phyloP scores from a whole-genome alignment of 352 stramenopile genomes.

The Phytophthora pini region DNA sequence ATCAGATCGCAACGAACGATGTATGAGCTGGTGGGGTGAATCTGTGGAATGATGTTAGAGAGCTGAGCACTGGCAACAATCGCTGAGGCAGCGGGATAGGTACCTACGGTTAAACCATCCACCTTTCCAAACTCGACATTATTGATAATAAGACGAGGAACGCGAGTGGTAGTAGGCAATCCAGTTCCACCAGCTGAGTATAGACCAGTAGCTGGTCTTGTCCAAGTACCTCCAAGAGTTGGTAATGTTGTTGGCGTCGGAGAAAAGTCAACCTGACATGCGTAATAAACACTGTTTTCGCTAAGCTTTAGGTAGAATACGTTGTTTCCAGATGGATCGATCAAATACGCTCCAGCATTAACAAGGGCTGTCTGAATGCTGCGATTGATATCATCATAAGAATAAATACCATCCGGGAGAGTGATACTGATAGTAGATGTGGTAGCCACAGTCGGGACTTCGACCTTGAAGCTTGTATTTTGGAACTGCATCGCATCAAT shows the following conservation, averaged over 20 bases:
- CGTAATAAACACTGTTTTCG: slow-evolving; percentile 18
- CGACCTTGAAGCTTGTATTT: slow-evolving; percentile 9
- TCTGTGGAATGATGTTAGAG: slow-evolving; percentile 21
- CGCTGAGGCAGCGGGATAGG: slow-evolving; percentile 13
- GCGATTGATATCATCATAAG: slow-evolving; percentile 6
- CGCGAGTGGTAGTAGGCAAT: slow-evolving; percentile 9
- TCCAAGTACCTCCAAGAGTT: not conserved
- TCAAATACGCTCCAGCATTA: slow-evolving; percentile 12
- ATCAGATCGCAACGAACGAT: slow-evolving; percentile 26
- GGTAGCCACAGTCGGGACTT: slow-evolving; percentile 11
- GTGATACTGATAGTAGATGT: slow-evolving; percentile 7
- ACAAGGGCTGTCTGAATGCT: slow-evolving; percentile 16
- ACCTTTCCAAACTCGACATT: slow-evolving; percentile 21
- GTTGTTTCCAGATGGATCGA: slow-evolving; percentile 3
- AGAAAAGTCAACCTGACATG: slow-evolving; percentile 8
- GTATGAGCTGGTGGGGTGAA: slow-evolving; percentile 11
- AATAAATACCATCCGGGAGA: slow-evolving; percentile 15
- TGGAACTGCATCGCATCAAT: slow-evolving; percentile 9
- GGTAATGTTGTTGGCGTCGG: slow-evolving; percentile 6
- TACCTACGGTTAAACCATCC: slow-evolving; percentile 6
- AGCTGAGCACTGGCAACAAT: slow-evolving; percentile 9
- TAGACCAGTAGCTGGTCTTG: not conserved
- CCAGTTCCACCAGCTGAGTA: slow-evolving; percentile 6
- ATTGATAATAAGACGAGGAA: slow-evolving; percentile 22
- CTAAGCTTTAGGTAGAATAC: slow-evolving; percentile 15